These are phyloP conservation scores for Fusarium torulosum DNA, from an alignment of 2,329 filamentous ascomycete species.

Conservation along the genomic window DNA sequence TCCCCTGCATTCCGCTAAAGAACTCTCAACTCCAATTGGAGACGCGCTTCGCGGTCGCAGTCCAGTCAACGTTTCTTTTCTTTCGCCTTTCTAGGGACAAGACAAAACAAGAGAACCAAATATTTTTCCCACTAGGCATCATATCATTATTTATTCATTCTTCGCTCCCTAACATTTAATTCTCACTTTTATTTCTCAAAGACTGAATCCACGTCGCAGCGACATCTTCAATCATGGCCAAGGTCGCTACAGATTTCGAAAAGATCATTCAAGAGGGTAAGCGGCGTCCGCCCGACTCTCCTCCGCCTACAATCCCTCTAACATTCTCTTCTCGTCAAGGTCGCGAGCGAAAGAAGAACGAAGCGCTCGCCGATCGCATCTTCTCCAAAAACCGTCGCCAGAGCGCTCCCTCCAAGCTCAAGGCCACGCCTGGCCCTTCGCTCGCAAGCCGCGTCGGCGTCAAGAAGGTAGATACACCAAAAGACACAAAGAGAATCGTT, in stretches of 20 bases:
- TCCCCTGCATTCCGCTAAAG: constrained; percentile 16
- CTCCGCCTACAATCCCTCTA: neutral
- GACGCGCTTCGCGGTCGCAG: constrained; percentile 47
- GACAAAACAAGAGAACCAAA: constrained; percentile 8
- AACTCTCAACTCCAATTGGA: constrained; percentile 34
- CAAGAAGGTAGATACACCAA: constrained; percentile 69
- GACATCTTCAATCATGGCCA: constrained; percentile 53
- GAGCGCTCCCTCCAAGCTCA: constrained; percentile 66
- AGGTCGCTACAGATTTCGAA: constrained; percentile 64
- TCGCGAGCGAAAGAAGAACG: constrained; percentile 78
- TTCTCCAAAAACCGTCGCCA: constrained; percentile 72
- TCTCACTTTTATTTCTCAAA: neutral
- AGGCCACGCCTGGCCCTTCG: constrained; percentile 63
- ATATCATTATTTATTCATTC: neutral
- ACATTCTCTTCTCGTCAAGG: constrained; percentile 56
- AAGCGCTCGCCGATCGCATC: constrained; percentile 78
- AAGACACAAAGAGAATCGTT: constrained; percentile 14
- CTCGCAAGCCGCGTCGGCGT: constrained; percentile 80
- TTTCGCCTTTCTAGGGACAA: neutral
- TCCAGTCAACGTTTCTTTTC: constrained; percentile 40
- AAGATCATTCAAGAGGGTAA: constrained; percentile 68
- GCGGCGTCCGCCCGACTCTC: neutral
- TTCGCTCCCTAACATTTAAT: neutral
- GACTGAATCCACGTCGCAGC: neutral
- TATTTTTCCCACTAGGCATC: constrained; percentile 1